These are phyloP conservation scores for Dimocarpus longan DNA, from an alignment of 345 rosid genomes.

Conservation along the genomic window DNA sequence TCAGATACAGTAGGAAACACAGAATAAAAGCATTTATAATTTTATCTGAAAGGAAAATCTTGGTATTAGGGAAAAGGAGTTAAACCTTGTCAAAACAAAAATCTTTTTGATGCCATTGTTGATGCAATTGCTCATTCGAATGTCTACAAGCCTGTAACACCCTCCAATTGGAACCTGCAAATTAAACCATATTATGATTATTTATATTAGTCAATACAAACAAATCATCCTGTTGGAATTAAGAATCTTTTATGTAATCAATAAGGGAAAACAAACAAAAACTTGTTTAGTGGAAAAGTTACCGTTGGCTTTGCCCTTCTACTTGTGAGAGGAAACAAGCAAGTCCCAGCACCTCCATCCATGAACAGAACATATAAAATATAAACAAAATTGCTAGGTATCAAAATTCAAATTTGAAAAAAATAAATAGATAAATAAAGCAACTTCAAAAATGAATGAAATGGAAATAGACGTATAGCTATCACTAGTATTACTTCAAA, in stretches of 20 bases:
- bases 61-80: conserved; percentile 61
- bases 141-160: conserved; percentile 84
- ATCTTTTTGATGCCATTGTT: conserved; percentile 83
- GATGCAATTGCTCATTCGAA: conserved; percentile 93
- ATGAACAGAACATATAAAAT: conserved; percentile 4
- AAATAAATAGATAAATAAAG: too few species aligned
- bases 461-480: too few species aligned
- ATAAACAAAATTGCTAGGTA: too few species aligned
- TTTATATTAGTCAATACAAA: not conserved
- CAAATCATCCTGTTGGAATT: not conserved
- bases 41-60: not conserved
- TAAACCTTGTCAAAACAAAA: conserved; percentile 80
- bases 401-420: too few species aligned
- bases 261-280: not conserved
- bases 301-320: conserved; percentile 90
- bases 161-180: conserved; percentile 90
- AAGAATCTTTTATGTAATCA: not conserved
- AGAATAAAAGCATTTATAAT: too few species aligned
- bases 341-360: conserved; percentile 97
- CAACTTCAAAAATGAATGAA: too few species aligned
- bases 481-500: too few species aligned
- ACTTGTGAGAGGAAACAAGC: conserved; percentile 86
- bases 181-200: conserved; percentile 13
- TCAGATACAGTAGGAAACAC: not conserved
- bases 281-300: conserved; percentile 14